Base-by-base conservation (phyloP, 2,329 filamentous ascomycete genomes). In the Dactylellina cionopaga region DNA sequence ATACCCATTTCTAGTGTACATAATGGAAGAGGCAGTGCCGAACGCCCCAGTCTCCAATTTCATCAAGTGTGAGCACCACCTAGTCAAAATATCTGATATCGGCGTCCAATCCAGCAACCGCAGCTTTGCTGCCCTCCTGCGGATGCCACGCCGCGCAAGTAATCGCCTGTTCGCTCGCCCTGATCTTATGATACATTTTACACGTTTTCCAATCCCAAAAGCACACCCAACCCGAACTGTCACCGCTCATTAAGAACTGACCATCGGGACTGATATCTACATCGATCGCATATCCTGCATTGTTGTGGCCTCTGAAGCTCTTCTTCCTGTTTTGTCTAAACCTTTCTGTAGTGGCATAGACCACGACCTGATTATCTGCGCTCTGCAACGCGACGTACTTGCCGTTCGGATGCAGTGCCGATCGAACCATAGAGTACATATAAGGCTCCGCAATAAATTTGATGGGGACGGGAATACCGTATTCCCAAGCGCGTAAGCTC, bases 121-220 rank as follows among this genome's bases (percentile, higher is more conserved):
- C 91, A 33, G 98, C 88, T 84, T 97, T 97, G 79, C 90, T 95
- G 15, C 90, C 95, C 84, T 99, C 95, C 82, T 97, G 91, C n/a
- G 94, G 92, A 81, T 98, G 93, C 94, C 95, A 99, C 80, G 91
- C 90, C 66, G 95, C 87, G 76, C 90, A 91, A n/a, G 92, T 92
- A 60, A 97, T 85, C 3, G 93, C 88, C 58, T 90, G 87, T 60
- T 92, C 92, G 69, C 91, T 88, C 22, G 92, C 93, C 81, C 90
- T 87, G 75, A 99, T 88, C 85, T 98, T 98, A 82, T 96, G 92
- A 82, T 92, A 96, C 92, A 99, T 94, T 83, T 97, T 98, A 81
- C 94, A 96, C 37, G 92, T 97, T 86, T 99, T 99, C 92, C 93
- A 99, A 81, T 98, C 95, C 92, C 93, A 99, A 82, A 98, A 97